Evolutionary conservation across 768 basidiomycete species (phyloP), one percentile per base, ranked within the genome.

Genomic region (Boletus fagicola): DNA sequence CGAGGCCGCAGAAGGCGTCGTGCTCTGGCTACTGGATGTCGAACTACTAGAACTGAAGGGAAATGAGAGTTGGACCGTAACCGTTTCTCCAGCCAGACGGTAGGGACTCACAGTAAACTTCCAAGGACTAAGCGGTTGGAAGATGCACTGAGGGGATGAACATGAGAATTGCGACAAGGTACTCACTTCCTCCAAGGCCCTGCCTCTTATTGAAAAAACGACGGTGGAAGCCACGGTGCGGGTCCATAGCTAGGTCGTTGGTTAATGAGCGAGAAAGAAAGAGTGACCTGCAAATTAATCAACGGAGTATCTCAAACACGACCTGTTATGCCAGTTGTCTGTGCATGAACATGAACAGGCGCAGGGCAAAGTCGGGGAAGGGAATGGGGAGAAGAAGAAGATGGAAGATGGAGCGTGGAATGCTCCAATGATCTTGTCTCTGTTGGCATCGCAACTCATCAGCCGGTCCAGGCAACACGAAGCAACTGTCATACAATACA

Each of bases 391-490:
- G 31, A 47, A 46, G 51, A 47, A 38, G 18, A 24, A 36, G 45
- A 49, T 15, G 20, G 50, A 38, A 36, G 38, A 26, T 28, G 28
- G 28, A 28, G 28, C 51, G 44, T 39, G 30, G 30, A 49, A 33
- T 12, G n/a, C 35, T 60, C 53, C 64, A 56, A 33, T 18, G n/a
- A 30, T 33, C 22, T 57, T 9, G 20, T 48, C 18, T 33, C 13
- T 2, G 2, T 72, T 72, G 70, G 72, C 70, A 70, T 73, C 70
- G 62, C 72, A 42, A 73, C 30, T 9, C 72, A 30, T 13, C 1
- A 47, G 16, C 5, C 10, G 3, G 24, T n/a, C n/a, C n/a, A n/a
- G n/a, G n/a, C n/a, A 26, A 2, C n/a, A 13, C 31, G 6, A 4
- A 49, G 28, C 33, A 24, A 35, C 43, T 10, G 40, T 6, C 48